Conservation (phyloP, 2,329 filamentous ascomycete species). For the Talaromyces amestolkiae region DNA sequence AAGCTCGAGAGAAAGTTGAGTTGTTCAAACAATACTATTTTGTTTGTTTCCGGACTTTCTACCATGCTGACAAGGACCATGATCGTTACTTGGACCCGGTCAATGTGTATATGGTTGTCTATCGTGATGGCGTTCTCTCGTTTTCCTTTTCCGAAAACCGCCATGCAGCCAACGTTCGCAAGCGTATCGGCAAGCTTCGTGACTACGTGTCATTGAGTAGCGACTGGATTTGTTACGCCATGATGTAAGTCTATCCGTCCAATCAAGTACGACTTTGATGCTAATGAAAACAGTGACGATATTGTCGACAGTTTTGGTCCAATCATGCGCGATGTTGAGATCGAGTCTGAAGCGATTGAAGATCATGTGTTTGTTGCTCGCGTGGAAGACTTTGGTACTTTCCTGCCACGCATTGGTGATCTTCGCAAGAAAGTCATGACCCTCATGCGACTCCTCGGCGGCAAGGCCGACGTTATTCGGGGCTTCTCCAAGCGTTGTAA, state of each 20-base stretch:
- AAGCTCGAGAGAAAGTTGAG: conserved; percentile 97
- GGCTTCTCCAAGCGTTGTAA: conserved; percentile 99
- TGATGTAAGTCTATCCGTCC: conserved; percentile 65
- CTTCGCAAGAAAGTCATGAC: conserved; percentile 94
- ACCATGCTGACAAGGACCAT: conserved; percentile 72
- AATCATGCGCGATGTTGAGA: conserved; percentile 80
- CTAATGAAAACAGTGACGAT: conserved; percentile 65
- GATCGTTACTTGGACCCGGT: conserved; percentile 87
- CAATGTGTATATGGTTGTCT: conserved; percentile 95
- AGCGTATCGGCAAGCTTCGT: conserved; percentile 85
- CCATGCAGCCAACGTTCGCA: conserved; percentile 84
- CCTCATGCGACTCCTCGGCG: conserved; percentile 85
- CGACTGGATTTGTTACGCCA: conserved; percentile 98
- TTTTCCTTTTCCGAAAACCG: conserved; percentile 89
- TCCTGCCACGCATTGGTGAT: conserved; percentile 82
- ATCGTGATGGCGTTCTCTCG: conserved; percentile 89
- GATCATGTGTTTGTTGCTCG: conserved; percentile 92
- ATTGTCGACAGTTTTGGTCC: conserved; percentile 96
- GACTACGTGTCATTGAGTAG: conserved; percentile 93
- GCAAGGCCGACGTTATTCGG: conserved; percentile 97
- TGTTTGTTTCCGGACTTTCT: conserved; percentile 93
- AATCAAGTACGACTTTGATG: neutral
- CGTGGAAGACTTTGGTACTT: conserved; percentile 81
- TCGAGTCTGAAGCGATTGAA: conserved; percentile 88
- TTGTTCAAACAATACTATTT: conserved; percentile 98